Evolutionary conservation across 2,329 filamentous ascomycete species (phyloP), one percentile per base, ranked within the genome.

Genomic region (Fusarium sp.): DNA sequence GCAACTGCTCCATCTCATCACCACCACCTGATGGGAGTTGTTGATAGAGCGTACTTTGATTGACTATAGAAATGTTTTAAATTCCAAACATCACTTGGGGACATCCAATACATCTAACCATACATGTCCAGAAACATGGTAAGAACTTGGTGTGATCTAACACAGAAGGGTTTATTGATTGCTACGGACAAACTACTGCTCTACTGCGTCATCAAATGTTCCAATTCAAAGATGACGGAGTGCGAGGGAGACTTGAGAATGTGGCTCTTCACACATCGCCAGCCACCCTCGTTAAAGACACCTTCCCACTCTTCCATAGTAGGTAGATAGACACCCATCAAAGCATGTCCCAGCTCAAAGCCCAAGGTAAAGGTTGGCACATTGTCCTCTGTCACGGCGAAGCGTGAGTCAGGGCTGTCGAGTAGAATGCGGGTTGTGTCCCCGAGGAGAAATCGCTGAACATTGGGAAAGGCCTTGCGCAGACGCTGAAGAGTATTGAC

Each of bases 261-360:
- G 15, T 61, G 57, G 23, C 46, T 48, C 42, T 57, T 61, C 3
- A 56, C 25, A 36, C 47, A 56, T 15, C 49, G 38, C 58, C 58
- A 61, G 4, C 58, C 58, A 15, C 53, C 37, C 8, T 47, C 49
- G 7, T 31, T 49, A 32, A 64, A 64, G 3, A 57, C 57, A 0
- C 43, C 47, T n/a, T 64, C 44, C 61, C 61, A 64, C 15, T 57
- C 61, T 15, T 63, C 61, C 25, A 57, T 25, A 9, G 61, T 61
- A 9, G 61, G 61, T 14, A 61, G 14, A 11, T 43, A 57, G 11
- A 54, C 42, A n/a, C 39, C 57, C 61, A 63, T 63, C 23, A 63
- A 15, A 4, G 45, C 57, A 36, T 63, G 61, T 9, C 45, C 57
- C 15, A 57, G 29, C 27, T 63, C 61, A 31, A 63, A 63, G 9